A percentile compares a stretch with the other conserved stretches of the same genome.
These are phyloP conservation scores for Datura wrightii DNA, from an alignment of 257 asterid species.

Conservation along the genomic window DNA sequence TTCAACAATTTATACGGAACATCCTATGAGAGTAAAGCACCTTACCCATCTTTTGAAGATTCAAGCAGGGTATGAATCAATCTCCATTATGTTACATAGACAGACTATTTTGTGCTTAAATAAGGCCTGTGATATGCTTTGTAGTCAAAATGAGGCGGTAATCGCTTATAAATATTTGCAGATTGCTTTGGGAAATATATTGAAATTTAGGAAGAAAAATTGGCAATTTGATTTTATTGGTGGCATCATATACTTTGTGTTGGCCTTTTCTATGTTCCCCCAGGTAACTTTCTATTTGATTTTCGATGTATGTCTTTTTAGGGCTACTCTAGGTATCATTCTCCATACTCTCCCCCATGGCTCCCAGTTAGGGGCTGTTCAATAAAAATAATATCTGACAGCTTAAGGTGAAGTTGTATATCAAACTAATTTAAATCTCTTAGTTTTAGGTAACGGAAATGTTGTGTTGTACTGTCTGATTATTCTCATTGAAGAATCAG, in stretches of 20 bases:
- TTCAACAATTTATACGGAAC: slow-evolving; percentile 63
- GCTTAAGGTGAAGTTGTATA: slow-evolving; percentile 7
- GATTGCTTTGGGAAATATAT: slow-evolving; percentile 98
- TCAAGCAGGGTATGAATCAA: slow-evolving; percentile 85
- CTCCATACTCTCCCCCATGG: not conserved
- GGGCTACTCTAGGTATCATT: not conserved
- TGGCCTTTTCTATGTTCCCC: slow-evolving; percentile 96
- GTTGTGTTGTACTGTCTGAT: slow-evolving; percentile 22
- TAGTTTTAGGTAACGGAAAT: not conserved
- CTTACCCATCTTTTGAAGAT: slow-evolving; percentile 95
- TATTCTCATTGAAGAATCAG: not conserved
- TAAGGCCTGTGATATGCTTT: not conserved
- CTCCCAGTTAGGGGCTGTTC: not conserved
- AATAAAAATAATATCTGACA: not conserved
- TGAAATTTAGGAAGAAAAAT: slow-evolving; percentile 97
- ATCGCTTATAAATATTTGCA: slow-evolving; percentile 43
- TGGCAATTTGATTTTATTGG: slow-evolving; percentile 99
- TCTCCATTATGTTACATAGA: slow-evolving; percentile 15
- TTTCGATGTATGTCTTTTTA: not conserved
- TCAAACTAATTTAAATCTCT: not conserved
- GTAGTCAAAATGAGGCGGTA: no score
- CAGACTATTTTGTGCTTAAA: not conserved
- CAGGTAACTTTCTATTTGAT: slow-evolving; percentile 58
- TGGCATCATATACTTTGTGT: slow-evolving; percentile 85
- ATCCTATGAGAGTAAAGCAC: slow-evolving; percentile 79